Evolutionary conservation across 768 basidiomycete genomes (phyloP), one percentile per base, ranked within the genome.

Genomic region (Tylopilus vinaceipallidus): DNA sequence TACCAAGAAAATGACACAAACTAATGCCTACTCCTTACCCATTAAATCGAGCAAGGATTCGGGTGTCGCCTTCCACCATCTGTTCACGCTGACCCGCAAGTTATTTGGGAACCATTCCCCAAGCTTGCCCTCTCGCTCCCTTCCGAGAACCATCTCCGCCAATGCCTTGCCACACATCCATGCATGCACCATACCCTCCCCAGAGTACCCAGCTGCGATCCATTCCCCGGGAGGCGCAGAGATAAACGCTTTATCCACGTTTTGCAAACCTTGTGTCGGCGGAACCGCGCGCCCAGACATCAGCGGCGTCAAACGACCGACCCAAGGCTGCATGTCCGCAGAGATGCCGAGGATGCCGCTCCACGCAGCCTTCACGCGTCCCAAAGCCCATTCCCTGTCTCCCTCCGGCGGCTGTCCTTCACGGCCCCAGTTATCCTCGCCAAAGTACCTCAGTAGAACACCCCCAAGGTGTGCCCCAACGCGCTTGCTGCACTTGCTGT

Each of bases 151-250:
- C 84, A 85, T 84, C 44, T 69, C 66, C 16, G 79, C 83, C 6
- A 86, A 64, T 1, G 81, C 82, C 49, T 75, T 76, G 14, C 81
- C 86, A 45, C 81, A 73, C 70, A 83, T 64, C 83, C 84, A 86
- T 0, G 82, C 84, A 52, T 86, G 80, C 3, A 77, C 78, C 86
- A 87, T 86, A 3, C 86, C 86, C 57, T 89, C 86, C 0, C 86
- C 86, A 2, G 77, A 73, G 60, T 82, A 88, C 16, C 85, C 86
- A 3, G 83, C 85, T 22, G 80, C 74, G 20, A 88, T 77, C 86
- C 86, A 88, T 63, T 88, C 86, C 12, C 84, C 85, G 1, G 82
- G 68, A 0, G 61, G 52, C 9, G 73, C 69, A 36, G 55, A 49
- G 8, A 52, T 29, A 12, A 39, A 46, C 0, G 22, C 14, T 16